These are phyloP conservation scores for Cryoendolithus antarcticus DNA, from an alignment of 2,329 filamentous ascomycete genomes.

Conservation along the genomic window DNA sequence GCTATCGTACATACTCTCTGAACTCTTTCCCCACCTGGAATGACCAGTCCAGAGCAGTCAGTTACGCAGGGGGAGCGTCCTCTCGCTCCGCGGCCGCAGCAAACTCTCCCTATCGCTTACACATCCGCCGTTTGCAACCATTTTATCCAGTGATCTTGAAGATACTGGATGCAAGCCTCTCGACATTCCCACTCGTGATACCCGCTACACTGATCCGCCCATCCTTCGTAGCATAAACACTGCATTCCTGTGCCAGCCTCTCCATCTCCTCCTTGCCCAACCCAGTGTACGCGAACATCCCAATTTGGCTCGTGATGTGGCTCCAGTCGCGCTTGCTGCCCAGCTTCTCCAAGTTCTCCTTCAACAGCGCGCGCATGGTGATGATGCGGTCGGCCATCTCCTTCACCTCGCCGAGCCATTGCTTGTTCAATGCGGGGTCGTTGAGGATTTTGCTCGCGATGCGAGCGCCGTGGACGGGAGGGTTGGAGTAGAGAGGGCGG, in stretches of 20 bases:
- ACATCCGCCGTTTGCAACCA: no score
- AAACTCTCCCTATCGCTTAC: no score
- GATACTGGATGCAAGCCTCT: constrained; percentile 69
- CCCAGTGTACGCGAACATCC: constrained; percentile 99
- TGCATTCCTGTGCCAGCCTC: constrained; percentile 81
- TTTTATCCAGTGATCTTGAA: no score
- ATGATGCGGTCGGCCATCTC: constrained; percentile 99
- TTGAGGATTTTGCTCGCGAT: constrained; percentile 88
- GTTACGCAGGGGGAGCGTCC: no score
- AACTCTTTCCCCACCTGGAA: no score
- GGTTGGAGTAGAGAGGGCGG: constrained; percentile 95
- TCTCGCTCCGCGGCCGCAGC: no score
- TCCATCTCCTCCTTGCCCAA: constrained; percentile 87
- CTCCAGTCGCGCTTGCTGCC: constrained; percentile 97
- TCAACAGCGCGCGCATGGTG: constrained; percentile 87
- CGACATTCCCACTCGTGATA: constrained; percentile 69
- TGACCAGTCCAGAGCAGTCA: no score
- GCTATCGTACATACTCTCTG: no score
- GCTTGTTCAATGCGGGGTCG: constrained; percentile 69
- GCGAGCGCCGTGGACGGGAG: constrained; percentile 88
- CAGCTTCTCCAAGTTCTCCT: constrained; percentile 86
- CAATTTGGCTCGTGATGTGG: constrained; percentile 96
- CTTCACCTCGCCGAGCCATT: constrained; percentile 96
- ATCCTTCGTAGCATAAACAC: constrained; percentile 92
- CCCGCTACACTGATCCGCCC: constrained; percentile 77